Evolutionary conservation across 495 filamentous ascomycete genomes (phyloP), one percentile per base, ranked within the genome.

Genomic region (Annulohypoxylon maeteangense): DNA sequence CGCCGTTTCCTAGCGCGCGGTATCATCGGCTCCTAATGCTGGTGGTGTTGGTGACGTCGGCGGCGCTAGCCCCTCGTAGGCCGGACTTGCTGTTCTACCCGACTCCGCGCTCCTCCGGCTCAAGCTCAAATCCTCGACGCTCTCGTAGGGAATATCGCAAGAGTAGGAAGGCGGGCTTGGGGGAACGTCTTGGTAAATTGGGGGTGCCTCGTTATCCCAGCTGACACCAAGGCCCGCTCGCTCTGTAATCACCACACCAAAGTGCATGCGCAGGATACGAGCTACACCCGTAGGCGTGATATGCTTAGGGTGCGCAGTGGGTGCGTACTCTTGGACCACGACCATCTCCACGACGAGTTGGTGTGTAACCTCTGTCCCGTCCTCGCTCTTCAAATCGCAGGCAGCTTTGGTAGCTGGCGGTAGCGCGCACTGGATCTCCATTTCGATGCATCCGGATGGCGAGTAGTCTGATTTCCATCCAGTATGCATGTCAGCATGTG

Each of bases 381-480:
- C 90, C n/a, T 89, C 83, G 45, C 90, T 87, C 66, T 92, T 91
- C 72, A 94, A 84, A 74, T 96, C 92, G 81, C 95, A 98, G 12
- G 78, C 78, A 20, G 83, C 73, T 53, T 55, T 71, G 74, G 76
- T 78, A 67, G 81, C 78, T 8, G 88, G 84, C 75, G 87, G 83
- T 74, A 96, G 87, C 67, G 80, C 82, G 59, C 90, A 93, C 45
- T 90, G 86, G 79, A 98, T 91, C 75, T 97, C 92, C 80, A 93
- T 85, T 69, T 93, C 92, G 74, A 97, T 92, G 65, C 85, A 85
- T 62, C 91, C 91, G 0, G 80, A 80, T 20, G 82, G 84, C 32
- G 85, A 86, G 76, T 93, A 98, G 79, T 97, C 94, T n/a, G 90
- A 89, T 81, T 99, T 99, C 95, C 95, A 99, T n/a, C 95, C 95